phyloP scores from a whole-genome alignment of 2,329 filamentous ascomycete genomes.

The Colletotrichum costaricense region DNA sequence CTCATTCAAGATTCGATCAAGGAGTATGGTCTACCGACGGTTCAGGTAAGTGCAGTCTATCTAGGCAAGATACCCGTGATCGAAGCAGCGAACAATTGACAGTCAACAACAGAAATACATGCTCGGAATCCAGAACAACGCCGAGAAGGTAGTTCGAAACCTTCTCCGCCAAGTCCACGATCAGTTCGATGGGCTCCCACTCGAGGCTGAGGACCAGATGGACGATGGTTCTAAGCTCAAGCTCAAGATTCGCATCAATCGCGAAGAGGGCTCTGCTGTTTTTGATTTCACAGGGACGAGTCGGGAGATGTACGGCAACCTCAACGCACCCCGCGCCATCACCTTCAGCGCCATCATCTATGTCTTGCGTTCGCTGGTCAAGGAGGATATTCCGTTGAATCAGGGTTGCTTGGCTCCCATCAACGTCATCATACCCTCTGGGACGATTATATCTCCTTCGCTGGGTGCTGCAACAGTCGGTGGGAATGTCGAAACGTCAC shows the following conservation, averaged over 20 bases:
- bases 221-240: constrained; percentile 62
- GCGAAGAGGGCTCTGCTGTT: constrained; percentile 49
- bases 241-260: constrained; percentile 43
- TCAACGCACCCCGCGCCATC: constrained; percentile 43
- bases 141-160: constrained; percentile 13
- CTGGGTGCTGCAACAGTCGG: constrained; percentile 71
- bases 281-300: constrained; percentile 65
- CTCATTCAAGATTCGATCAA: constrained; percentile 79
- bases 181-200: constrained; percentile 76
- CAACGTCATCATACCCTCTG: constrained; percentile 73
- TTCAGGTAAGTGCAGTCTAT: background rate
- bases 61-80: fast-evolving
- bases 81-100: background rate
- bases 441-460: constrained; percentile 67
- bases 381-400: constrained; percentile 85
- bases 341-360: constrained; percentile 40
- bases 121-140: constrained; percentile 26
- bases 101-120: constrained; percentile 12
- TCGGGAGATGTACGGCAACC: constrained; percentile 54
- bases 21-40: constrained; percentile 75
- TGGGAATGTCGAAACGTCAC: constrained; percentile 82
- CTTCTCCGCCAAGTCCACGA: constrained; percentile 51
- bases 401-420: constrained; percentile 86
- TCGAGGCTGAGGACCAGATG: constrained; percentile 80
- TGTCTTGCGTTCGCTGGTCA: constrained; percentile 74